A percentile compares a stretch with the other conserved stretches of the same genome.
These are phyloP conservation scores for Groenewaldozyma sp. DNA, from an alignment of 1,139 yeast genomes.

Conservation along the genomic window DNA sequence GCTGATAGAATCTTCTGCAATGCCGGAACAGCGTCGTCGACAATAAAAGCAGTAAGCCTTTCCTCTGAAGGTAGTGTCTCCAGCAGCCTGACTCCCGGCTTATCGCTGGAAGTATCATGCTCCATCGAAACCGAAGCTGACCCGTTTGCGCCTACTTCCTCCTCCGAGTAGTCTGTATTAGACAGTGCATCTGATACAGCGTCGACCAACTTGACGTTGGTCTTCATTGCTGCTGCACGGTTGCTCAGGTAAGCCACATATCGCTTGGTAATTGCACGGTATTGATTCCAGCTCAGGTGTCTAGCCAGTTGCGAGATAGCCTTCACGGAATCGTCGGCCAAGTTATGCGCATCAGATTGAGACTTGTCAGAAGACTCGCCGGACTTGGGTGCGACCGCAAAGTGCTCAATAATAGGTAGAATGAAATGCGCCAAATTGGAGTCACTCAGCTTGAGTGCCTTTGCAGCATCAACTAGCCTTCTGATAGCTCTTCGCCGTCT, in stretches of 20 bases:
- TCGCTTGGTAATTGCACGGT: conserved; percentile 62
- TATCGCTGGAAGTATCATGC: background rate
- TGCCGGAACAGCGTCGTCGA: conserved; percentile 52
- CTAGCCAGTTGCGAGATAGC: conserved; percentile 54
- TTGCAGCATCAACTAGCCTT: conserved; percentile 40
- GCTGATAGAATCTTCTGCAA: conserved; percentile 45
- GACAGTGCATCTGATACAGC: conserved; percentile 5
- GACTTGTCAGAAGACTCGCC: conserved; percentile 25
- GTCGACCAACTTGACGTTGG: conserved; percentile 53
- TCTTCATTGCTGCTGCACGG: conserved; percentile 47
- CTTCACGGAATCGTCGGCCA: conserved; percentile 63
- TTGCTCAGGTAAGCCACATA: conserved; percentile 50
- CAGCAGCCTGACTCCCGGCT: background rate
- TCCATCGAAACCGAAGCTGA: conserved; percentile 9
- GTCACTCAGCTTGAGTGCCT: conserved; percentile 35
- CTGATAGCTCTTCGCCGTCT: conserved; percentile 78
- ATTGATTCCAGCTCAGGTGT: conserved; percentile 71
- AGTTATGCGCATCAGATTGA: conserved; percentile 57
- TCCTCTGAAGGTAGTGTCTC: conserved; percentile 29
- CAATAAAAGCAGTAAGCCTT: conserved; percentile 45
- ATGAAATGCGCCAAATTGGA: conserved; percentile 68
- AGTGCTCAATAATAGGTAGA: conserved; percentile 72
- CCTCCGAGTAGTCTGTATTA: conserved; percentile 5
- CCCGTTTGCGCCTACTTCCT: conserved; percentile 7
- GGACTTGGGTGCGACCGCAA: conserved; percentile 28